Evolutionary conservation across 2,329 filamentous ascomycete species (phyloP), one percentile per base, ranked within the genome.

Genomic region (Pseudogymnoascus sp.): DNA sequence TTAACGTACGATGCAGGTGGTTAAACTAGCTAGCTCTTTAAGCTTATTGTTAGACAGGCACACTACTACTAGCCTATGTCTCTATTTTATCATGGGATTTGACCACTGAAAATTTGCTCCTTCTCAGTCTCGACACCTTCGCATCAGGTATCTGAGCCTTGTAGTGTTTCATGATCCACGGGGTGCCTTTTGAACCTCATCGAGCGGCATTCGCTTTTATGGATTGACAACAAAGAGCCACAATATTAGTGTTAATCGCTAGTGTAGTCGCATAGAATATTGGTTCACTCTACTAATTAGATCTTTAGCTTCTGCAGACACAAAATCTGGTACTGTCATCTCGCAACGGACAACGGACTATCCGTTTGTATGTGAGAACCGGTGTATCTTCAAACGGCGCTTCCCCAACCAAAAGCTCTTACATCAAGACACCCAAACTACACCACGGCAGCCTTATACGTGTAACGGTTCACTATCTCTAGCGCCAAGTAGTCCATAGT

Each of bases 321-420:
- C 89, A 74, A 93, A 97, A 8, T 85, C 86, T 3, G 94, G 94
- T 60, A 97, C 87, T 0, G 88, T 89, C 91, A 97, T 97, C 71
- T 97, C 93, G 28, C 88, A 91, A 68, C 91, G 82, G 5, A 87
- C 88, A 91, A 68, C 91, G 82, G 5, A 87, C 85, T 75, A 99
- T 99, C 71, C 92, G 86, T 69, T 91, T 82, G 69, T 96, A 92
- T 25, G 93, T 99, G 90, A 96, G 96, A 66, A 93, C 85, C 3
- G 91, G 91, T 2, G 90, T 94, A 72, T 97, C 93, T 76, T 97
- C 94, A 71, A 99, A 99, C 0, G 94, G 94, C 14, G 94, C 93
- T 78, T 97, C 92, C 65, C 94, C 94, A 99, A 77, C 94, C 94
- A 99, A 77, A 70, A 99, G 97, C 76, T 99, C 94, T 71, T 97